A percentile compares a stretch with the other conserved stretches of the same genome.
phyloP scores from a whole-genome alignment of 805 yeast genomes.

The Suhomyces sp. region DNA sequence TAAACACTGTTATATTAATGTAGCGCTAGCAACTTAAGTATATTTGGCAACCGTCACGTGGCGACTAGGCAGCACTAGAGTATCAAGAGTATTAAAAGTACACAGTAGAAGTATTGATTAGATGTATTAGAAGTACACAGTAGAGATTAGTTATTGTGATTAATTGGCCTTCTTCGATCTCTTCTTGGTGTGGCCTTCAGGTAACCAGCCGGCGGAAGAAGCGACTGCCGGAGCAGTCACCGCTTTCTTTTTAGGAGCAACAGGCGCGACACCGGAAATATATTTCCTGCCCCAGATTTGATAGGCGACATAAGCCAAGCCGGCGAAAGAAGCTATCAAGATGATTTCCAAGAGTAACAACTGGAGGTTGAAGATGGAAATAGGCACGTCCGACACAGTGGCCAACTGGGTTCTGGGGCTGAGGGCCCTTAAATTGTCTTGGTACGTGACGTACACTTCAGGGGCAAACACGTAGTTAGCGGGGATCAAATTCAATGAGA shows the following conservation, averaged over 20 bases:
- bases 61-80: too few species aligned
- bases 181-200: slow-evolving; percentile 11
- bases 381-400: slow-evolving; percentile 57
- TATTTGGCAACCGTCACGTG: background rate
- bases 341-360: slow-evolving; percentile 61
- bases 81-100: too few species aligned
- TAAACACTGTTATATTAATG: too few species aligned
- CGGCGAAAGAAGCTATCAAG: slow-evolving; percentile 27
- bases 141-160: background rate
- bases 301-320: slow-evolving; percentile 40
- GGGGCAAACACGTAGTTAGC: slow-evolving; percentile 61
- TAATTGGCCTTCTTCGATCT: slow-evolving; percentile 9
- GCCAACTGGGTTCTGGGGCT: slow-evolving; percentile 59
- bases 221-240: slow-evolving; percentile 11
- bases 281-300: slow-evolving; percentile 45
- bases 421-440: slow-evolving; percentile 50
- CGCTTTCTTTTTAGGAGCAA: slow-evolving; percentile 23
- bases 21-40: background rate
- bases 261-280: slow-evolving; percentile 38
- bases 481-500: slow-evolving; percentile 58
- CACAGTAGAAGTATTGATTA: too few species aligned
- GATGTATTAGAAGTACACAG: too few species aligned
- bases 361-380: slow-evolving; percentile 72
- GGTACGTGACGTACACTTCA: slow-evolving; percentile 49
- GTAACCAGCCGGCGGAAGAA: slow-evolving; percentile 10